phyloP scores from a whole-genome alignment of 805 yeast species.

The Wickerhamiella sergipiensis region DNA sequence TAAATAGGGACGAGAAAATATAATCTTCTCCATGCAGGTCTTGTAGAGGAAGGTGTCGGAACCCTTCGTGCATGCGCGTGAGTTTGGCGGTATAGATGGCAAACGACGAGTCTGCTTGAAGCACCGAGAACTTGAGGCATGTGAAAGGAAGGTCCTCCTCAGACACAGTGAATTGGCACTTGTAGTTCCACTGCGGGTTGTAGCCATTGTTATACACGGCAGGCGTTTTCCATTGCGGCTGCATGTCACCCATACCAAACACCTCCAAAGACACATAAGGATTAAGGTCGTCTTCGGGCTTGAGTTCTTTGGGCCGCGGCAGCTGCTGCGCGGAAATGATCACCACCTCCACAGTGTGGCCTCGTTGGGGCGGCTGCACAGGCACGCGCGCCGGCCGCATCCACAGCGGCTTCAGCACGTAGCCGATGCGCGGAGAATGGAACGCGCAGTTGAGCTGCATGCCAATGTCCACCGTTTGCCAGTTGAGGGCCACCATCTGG shows the following conservation, averaged over 20 bases:
- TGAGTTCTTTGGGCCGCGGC: conserved; percentile 50
- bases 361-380: conserved; percentile 7
- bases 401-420: conserved; percentile 55
- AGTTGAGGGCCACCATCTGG: conserved; percentile 92
- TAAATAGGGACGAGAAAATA: conserved; percentile 42
- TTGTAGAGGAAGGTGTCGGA: conserved; percentile 63
- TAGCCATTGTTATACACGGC: conserved; percentile 58
- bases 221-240: conserved; percentile 21
- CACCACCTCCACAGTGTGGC: conserved; percentile 24
- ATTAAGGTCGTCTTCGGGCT: conserved; percentile 33
- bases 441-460: conserved; percentile 74
- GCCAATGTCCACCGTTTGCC: conserved; percentile 88
- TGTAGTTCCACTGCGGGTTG: conserved; percentile 70
- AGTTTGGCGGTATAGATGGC: conserved; percentile 55
- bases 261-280: conserved; percentile 54
- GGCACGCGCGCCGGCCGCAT: conserved; percentile 14
- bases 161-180: conserved; percentile 32
- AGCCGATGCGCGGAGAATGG: conserved; percentile 52
- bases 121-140: conserved; percentile 26
- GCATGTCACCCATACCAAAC: conserved; percentile 28
- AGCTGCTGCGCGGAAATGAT: conserved; percentile 76
- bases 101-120: conserved; percentile 25
- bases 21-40: conserved; percentile 73
- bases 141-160: conserved; percentile 21
- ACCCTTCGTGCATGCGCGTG: conserved; percentile 58